phyloP scores from a whole-genome alignment of 2,329 filamentous ascomycete species.

The Colletotrichum sp. region DNA sequence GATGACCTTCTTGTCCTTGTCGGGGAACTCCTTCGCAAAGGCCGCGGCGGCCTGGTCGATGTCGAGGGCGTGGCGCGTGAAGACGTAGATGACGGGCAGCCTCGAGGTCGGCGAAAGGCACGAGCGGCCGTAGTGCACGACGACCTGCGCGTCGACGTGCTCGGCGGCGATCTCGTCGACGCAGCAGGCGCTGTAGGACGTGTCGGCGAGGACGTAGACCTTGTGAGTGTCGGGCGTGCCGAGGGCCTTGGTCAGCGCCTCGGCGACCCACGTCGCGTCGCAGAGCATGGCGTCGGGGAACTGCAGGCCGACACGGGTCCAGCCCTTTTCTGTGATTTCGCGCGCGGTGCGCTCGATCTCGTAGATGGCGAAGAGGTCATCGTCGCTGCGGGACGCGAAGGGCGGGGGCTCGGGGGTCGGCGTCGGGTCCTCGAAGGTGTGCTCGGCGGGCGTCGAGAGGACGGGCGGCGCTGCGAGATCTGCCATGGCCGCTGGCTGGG shows the following conservation, averaged over 20 bases:
- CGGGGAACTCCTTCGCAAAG: conserved; percentile 73
- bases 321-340: conserved; percentile 76
- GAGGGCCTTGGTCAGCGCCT: conserved; percentile 54
- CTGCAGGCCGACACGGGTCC: conserved; percentile 84
- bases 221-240: conserved; percentile 31
- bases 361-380: conserved; percentile 78
- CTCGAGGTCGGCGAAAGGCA: conserved; percentile 90
- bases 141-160: conserved; percentile 87
- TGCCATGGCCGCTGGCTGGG: not conserved
- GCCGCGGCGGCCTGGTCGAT: conserved; percentile 57
- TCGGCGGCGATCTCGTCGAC: conserved; percentile 97
- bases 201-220: conserved; percentile 90
- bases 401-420: conserved; percentile 29
- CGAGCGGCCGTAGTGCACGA: conserved; percentile 92
- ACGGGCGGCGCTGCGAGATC: conserved; percentile 60
- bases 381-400: conserved; percentile 52
- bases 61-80: conserved; percentile 76
- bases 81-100: conserved; percentile 89
- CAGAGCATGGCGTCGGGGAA: conserved; percentile 93
- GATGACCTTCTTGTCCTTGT: conserved; percentile 68
- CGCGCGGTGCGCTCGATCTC: conserved; percentile 81
- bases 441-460: conserved; percentile 68
- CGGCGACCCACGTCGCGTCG: conserved; percentile 82
- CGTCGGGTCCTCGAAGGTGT: conserved; percentile 59
- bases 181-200: conserved; percentile 95